phyloP scores from a whole-genome alignment of 805 yeast genomes.

The Ogataea sp. region DNA sequence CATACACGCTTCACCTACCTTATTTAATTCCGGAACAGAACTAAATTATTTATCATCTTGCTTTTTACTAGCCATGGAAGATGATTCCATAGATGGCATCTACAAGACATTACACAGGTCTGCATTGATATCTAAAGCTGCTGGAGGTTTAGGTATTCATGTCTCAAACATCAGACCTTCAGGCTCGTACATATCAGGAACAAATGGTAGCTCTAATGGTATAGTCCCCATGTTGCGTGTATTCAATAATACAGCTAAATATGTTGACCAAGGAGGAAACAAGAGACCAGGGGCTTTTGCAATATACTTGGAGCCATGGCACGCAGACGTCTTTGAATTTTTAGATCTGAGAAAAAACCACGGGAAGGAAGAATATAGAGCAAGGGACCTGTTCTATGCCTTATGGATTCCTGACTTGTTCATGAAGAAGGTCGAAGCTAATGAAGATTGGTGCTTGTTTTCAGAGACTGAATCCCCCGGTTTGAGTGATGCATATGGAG shows the following conservation, averaged over 20 bases:
- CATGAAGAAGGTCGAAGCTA: constrained; percentile 79
- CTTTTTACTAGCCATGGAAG: constrained; percentile 84
- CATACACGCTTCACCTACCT: constrained; percentile 93
- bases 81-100: constrained; percentile 93
- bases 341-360: constrained; percentile 85
- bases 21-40: constrained; percentile 89
- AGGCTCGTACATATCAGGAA: constrained; percentile 84
- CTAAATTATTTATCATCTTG: constrained; percentile 85
- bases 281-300: constrained; percentile 98
- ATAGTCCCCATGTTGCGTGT: constrained; percentile 95
- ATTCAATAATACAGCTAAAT: constrained; percentile 91
- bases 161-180: constrained; percentile 79
- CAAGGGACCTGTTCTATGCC: constrained; percentile 89
- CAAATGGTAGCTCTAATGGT: constrained; percentile 90
- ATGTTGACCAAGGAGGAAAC: constrained; percentile 98
- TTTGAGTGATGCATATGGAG: constrained; percentile 74
- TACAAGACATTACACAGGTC: constrained; percentile 82
- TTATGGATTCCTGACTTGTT: constrained; percentile 93
- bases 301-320: constrained; percentile 95
- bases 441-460: constrained; percentile 81
- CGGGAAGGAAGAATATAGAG: constrained; percentile 90
- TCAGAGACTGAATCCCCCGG: constrained; percentile 90
- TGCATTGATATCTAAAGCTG: constrained; percentile 86
- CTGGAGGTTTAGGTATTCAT: constrained; percentile 94
- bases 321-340: constrained; percentile 81